Conservation (phyloP, 2,329 filamentous ascomycete genomes). For the Fusarium phyllophilum region DNA sequence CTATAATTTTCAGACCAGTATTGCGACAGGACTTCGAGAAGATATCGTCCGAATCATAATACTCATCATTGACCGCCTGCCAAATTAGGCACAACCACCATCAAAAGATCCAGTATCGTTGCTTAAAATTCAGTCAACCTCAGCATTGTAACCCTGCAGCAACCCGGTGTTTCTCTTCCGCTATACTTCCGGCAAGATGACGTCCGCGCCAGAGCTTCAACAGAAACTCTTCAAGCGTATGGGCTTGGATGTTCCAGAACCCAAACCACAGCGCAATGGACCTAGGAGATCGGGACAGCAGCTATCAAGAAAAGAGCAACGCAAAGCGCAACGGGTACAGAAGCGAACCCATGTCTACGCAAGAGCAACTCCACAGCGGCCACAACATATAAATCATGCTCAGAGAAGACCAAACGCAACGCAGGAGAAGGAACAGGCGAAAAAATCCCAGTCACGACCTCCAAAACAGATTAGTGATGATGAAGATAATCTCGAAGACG, state of each 20-base stretch:
- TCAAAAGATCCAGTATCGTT: constrained; percentile 9
- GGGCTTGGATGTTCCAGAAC: constrained; percentile 47
- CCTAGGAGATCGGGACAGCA: constrained; percentile 28
- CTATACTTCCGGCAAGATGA: constrained; percentile 7
- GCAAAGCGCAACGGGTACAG: constrained; percentile 71
- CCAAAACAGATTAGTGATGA: constrained; percentile 18
- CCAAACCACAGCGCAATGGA: constrained; percentile 20
- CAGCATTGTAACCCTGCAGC: neutral
- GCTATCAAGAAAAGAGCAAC: constrained; percentile 68
- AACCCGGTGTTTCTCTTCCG: neutral
- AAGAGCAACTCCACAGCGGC: constrained; percentile 28
- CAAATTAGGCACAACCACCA: neutral
- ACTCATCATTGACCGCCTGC: constrained; percentile 10
- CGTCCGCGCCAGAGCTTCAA: constrained; percentile 49
- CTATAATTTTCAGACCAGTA: neutral
- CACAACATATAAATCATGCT: neutral
- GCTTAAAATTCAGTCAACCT: constrained; percentile 10
- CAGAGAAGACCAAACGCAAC: constrained; percentile 11
- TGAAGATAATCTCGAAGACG: constrained; percentile 28
- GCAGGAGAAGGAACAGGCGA: constrained; percentile 1
- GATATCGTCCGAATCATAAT: neutral
- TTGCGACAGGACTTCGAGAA: neutral
- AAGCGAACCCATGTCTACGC: constrained; percentile 62
- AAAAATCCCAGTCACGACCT: constrained; percentile 2
- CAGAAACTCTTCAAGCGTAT: constrained; percentile 52